phyloP scores from a whole-genome alignment of 805 yeast species.

The Wickerhamomyces ciferrii region DNA sequence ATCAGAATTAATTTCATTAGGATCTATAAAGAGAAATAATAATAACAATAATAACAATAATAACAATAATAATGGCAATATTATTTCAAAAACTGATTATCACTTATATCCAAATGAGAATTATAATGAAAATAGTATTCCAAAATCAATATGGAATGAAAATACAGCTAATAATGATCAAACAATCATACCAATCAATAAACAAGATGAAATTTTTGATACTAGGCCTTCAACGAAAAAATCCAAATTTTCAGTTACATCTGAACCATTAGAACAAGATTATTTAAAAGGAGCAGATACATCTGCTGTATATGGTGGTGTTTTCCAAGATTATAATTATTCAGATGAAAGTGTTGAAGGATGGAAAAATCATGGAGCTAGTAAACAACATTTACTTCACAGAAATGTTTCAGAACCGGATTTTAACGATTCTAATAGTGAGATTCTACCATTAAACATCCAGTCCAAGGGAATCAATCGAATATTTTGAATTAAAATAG shows the following conservation, averaged over 20 bases:
- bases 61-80: not conserved
- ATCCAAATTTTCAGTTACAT: constrained; percentile 5
- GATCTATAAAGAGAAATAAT: not conserved
- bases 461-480: not conserved
- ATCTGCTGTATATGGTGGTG: constrained; percentile 12
- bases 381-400: not conserved
- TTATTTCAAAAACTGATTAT: not conserved
- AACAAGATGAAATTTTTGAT: not conserved
- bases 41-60: not conserved
- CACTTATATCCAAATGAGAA: not conserved
- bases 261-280: constrained; percentile 4
- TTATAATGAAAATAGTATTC: not conserved
- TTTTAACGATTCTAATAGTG: not conserved
- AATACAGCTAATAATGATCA: not conserved
- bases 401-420: not conserved
- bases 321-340: constrained; percentile 16
- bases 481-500: too few relatives aligned
- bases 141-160: not conserved
- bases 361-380: not conserved
- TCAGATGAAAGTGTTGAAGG: constrained; percentile 11
- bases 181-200: not conserved
- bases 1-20: not conserved
- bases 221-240: constrained; percentile 1
- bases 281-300: not conserved
- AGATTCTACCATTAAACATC: not conserved